Conservation (phyloP, 352 stramenopile genomes). For the Phytopythium helicoides region DNA sequence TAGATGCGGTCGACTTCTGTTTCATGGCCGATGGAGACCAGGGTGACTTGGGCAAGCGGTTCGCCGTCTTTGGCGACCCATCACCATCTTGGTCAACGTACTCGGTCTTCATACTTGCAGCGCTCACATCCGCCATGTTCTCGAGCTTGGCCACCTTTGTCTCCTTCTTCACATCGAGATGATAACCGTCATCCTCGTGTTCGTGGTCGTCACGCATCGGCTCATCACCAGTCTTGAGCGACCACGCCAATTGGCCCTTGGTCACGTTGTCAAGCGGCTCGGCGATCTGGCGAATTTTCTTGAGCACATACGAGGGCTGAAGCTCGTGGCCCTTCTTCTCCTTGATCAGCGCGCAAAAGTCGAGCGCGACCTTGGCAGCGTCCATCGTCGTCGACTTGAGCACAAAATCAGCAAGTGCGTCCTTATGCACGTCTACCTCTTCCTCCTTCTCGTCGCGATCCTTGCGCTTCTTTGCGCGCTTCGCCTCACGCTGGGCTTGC, state of each 20-base stretch:
- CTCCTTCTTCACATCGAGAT: constrained; percentile 31
- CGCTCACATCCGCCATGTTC: constrained; percentile 34
- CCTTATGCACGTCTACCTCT: constrained; percentile 51
- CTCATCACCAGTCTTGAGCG: constrained; percentile 22
- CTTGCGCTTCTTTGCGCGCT: constrained; percentile 80
- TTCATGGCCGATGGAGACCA: constrained; percentile 77
- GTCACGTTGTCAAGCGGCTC: constrained; percentile 43
- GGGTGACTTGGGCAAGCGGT: constrained; percentile 50
- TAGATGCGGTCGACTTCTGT: constrained; percentile 16
- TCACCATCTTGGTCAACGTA: constrained; percentile 23
- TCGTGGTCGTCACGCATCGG: constrained; percentile 21
- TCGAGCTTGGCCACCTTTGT: constrained; percentile 46
- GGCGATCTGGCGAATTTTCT: constrained; percentile 67
- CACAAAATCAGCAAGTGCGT: constrained; percentile 63
- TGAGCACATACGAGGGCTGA: constrained; percentile 64
- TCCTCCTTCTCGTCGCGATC: constrained; percentile 68
- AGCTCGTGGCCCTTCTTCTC: constrained; percentile 36
- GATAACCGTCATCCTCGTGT: constrained; percentile 17
- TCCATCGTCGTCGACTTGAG: constrained; percentile 50
- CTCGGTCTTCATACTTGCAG: constrained; percentile 6
- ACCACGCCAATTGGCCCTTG: constrained; percentile 49
- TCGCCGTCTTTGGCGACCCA: constrained; percentile 6
- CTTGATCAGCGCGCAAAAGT: constrained; percentile 60
- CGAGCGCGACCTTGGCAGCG: constrained; percentile 61
- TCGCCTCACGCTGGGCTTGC: constrained; percentile 77